Conservation (phyloP, 257 asterid genomes). For the Petunia axillaris region DNA sequence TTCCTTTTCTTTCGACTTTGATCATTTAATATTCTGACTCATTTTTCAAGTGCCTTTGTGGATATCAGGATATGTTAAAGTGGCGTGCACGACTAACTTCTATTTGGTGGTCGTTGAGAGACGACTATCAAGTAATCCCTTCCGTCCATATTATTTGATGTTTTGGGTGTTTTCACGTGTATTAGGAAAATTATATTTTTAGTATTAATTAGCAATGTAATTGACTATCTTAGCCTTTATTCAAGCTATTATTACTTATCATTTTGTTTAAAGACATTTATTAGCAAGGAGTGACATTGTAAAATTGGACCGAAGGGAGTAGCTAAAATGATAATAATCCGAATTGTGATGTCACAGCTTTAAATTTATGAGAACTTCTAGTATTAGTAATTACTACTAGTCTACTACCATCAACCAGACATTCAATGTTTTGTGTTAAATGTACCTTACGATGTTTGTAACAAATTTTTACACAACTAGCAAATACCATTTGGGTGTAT, state of each 20-base stretch:
- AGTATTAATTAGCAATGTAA: no score
- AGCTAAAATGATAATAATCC: not conserved
- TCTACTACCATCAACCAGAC: not conserved
- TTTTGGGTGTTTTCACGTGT: no score
- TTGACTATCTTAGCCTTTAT: no score
- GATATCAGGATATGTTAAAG: not conserved
- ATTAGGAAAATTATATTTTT: no score
- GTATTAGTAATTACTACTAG: not conserved
- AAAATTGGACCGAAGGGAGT: no score
- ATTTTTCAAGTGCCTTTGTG: not conserved
- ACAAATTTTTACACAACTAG: no score
- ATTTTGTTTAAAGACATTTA: no score
- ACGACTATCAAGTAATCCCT: no score
- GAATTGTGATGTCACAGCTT: not conserved
- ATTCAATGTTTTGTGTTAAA: not conserved
- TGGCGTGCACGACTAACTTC: constrained; percentile 1
- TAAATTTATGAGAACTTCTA: not conserved
- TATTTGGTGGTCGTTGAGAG: not conserved
- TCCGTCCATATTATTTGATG: no score
- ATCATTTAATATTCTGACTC: not conserved
- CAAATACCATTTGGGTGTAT: no score
- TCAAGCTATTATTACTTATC: no score
- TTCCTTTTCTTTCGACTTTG: not conserved
- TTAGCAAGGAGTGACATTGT: no score
- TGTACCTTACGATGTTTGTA: not conserved